Evolutionary conservation across 331 rosid species (phyloP).

Genomic region (Acacia concinna): DNA sequence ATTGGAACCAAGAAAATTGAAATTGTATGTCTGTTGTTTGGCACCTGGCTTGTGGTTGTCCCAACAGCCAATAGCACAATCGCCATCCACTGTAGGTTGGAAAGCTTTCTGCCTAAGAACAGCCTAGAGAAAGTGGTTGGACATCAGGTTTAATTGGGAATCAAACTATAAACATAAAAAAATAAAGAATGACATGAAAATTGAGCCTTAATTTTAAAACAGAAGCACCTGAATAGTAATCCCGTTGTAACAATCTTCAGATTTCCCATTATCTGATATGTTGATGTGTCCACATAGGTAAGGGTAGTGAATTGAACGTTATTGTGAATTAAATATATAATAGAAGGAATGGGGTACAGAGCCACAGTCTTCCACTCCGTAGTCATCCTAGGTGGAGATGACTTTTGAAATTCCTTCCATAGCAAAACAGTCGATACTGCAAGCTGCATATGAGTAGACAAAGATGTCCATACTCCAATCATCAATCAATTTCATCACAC

Average conservation of each 20-base stretch:
- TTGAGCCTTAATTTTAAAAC: conserved; percentile 1
- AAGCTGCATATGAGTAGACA: conserved; percentile 49
- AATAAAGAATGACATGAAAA: background rate
- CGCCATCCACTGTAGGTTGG: conserved; percentile 92
- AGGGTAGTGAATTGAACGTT: conserved; percentile 92
- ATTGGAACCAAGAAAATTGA: conserved; percentile 1
- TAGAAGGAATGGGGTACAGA: conserved; percentile 78
- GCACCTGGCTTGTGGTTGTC: conserved; percentile 96
- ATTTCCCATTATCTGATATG: conserved; percentile 97
- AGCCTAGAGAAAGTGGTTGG: conserved; percentile 45
- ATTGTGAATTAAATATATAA: conserved; percentile 81
- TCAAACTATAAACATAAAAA: conserved; percentile 2
- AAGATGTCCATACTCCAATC: background rate
- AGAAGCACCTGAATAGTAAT: conserved; percentile 77
- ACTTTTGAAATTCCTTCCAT: conserved; percentile 70
- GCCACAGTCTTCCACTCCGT: conserved; percentile 80
- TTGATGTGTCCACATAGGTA: conserved; percentile 86
- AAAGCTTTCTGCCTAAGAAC: conserved; percentile 77
- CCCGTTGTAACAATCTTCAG: conserved; percentile 93
- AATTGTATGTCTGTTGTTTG: background rate
- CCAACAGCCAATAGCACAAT: conserved; percentile 84
- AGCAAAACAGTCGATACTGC: conserved; percentile 69
- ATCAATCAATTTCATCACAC: background rate
- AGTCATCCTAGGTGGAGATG: conserved; percentile 76
- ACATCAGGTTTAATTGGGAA: conserved; percentile 29